These are phyloP conservation scores for Heterobasidion occidentale DNA, from an alignment of 1,284 basidiomycete genomes.

Conservation along the genomic window DNA sequence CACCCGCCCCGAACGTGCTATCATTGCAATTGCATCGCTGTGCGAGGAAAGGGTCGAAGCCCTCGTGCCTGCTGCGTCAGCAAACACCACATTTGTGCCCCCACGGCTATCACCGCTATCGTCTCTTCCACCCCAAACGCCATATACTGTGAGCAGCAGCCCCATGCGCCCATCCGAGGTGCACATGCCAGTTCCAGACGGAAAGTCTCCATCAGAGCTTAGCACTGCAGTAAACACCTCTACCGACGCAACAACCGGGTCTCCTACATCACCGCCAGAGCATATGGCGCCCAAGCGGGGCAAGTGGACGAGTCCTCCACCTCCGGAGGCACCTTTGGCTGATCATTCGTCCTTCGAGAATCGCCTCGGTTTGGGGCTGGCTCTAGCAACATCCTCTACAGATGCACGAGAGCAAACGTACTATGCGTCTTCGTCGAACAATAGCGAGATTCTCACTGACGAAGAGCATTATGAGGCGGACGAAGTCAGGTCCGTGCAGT, in stretches of 20 bases:
- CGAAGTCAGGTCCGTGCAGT: constrained; percentile 54
- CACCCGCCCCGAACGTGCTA: constrained; percentile 73
- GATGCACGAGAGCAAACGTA: constrained; percentile 39
- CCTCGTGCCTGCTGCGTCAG: constrained; percentile 33
- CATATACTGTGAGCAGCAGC: constrained; percentile 57
- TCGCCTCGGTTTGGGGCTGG: constrained; percentile 53
- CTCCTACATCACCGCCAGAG: constrained; percentile 26
- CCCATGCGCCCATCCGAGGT: constrained; percentile 43
- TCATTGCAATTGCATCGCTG: constrained; percentile 73
- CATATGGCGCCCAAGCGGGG: constrained; percentile 73
- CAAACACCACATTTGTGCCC: constrained; percentile 43
- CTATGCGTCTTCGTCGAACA: constrained; percentile 45
- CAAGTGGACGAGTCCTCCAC: constrained; percentile 80
- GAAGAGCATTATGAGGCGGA: constrained; percentile 60
- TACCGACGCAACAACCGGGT: constrained; percentile 9
- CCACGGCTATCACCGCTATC: constrained; percentile 36
- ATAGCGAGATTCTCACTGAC: constrained; percentile 56
- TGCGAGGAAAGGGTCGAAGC: constrained; percentile 74
- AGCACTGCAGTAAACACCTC: constrained; percentile 9
- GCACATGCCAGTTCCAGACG: constrained; percentile 30
- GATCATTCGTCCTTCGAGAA: constrained; percentile 60
- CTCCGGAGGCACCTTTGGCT: constrained; percentile 61
- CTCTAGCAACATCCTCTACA: constrained; percentile 58
- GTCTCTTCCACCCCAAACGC: constrained; percentile 52
- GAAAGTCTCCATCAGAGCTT: constrained; percentile 34